Conservation (phyloP, 495 filamentous ascomycete species). For the Opeltia flavorubescens region DNA sequence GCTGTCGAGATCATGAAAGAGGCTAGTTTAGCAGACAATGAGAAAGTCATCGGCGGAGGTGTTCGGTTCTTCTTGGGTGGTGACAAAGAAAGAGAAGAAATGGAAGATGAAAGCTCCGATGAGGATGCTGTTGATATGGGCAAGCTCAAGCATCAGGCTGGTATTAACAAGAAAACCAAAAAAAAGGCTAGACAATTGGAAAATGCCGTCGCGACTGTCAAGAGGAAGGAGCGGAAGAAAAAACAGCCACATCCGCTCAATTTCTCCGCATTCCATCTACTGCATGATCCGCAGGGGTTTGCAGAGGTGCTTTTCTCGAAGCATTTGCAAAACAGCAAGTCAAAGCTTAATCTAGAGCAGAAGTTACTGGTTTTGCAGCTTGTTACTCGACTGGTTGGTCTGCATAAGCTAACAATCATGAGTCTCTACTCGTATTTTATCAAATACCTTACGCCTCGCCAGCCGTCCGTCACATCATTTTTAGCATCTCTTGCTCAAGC, state of each 20-base stretch:
- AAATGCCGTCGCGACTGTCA: constrained; percentile 62
- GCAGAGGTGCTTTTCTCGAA: constrained; percentile 82
- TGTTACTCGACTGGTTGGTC: constrained; percentile 75
- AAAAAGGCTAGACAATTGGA: constrained; percentile 70
- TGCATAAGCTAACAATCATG: constrained; percentile 82
- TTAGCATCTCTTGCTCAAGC: constrained; percentile 85
- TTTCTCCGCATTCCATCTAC: constrained; percentile 93
- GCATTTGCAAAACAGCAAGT: constrained; percentile 76
- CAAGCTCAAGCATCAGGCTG: constrained; percentile 66
- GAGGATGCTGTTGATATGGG: constrained; percentile 65
- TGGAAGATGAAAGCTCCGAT: constrained; percentile 78
- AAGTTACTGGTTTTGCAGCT: constrained; percentile 81
- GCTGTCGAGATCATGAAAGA: constrained; percentile 93
- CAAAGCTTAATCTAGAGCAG: constrained; percentile 78
- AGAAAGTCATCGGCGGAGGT: constrained; percentile 76
- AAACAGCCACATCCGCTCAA: constrained; percentile 73
- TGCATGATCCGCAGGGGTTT: constrained; percentile 92
- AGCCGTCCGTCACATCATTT: constrained; percentile 87
- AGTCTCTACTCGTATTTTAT: constrained; percentile 76
- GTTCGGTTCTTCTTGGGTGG: constrained; percentile 92
- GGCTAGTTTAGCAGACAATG: constrained; percentile 64
- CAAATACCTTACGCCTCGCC: constrained; percentile 74
- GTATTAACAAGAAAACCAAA: constrained; percentile 90
- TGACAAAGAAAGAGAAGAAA: constrained; percentile 84
- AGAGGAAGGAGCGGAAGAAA: constrained; percentile 78